Base-by-base conservation (phyloP, 331 rosid species). In the Telfairia occidentalis region DNA sequence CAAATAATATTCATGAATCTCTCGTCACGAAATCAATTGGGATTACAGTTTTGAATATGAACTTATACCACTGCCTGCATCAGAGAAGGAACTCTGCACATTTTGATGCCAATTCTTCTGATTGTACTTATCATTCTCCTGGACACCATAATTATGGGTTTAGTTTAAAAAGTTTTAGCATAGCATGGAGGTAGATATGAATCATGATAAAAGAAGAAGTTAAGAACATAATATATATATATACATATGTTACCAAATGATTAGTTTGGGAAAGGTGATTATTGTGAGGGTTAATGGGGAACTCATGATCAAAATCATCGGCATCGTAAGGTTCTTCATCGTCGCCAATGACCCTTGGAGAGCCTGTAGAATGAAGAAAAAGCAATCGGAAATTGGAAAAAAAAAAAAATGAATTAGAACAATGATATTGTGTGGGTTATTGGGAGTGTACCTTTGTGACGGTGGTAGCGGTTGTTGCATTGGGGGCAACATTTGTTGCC, bases 401-500 rank as follows among this genome's bases (percentile, higher is more conserved):
- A 9, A 5, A 5, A 2, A 48, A 13, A 13, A 48, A n/a, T n/a
- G n/a, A n/a, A n/a, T n/a, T n/a, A n/a, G n/a, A n/a, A n/a, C n/a
- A n/a, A n/a, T n/a, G n/a, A n/a, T n/a, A n/a, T n/a, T n/a, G n/a
- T n/a, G n/a, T n/a, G n/a, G n/a, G n/a, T n/a, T n/a, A n/a, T n/a
- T n/a, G n/a, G n/a, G n/a, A n/a, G n/a, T n/a, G 43, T 26, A 89
- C 97, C 97, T 83, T 84, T 91, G 10, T 88, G 97, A 57, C 96
- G 99, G 85, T 86, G 90, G 58, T 95, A 95, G 75, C 93, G 96
- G 37, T 89, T 83, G 79, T 85, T 95, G 85, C 99, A 91, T 69
- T 95, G 97, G 50, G 98, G 98, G 54, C 98, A 95, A 61, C 82
- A 76, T 81, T 88, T 96, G 55, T 78, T 87, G 23, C 99, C 99